These are phyloP conservation scores for Neurospora tetrasperma DNA, from an alignment of 495 filamentous ascomycete species.

Conservation along the genomic window DNA sequence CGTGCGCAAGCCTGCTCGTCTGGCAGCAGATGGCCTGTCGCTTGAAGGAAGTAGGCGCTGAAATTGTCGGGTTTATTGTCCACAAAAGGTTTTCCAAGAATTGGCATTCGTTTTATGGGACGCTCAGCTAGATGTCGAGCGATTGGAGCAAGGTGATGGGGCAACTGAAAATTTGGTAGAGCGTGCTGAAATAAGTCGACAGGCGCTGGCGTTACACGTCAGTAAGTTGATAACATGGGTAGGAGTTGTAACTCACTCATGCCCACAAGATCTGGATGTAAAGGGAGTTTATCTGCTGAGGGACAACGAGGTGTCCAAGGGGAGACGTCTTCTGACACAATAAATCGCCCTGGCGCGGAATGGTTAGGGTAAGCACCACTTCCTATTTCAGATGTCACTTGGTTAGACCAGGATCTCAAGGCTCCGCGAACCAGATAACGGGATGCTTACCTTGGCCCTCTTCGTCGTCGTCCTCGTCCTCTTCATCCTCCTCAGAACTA, in stretches of 20 bases:
- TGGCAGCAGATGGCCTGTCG: conserved; percentile 4
- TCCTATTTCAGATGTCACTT: background rate
- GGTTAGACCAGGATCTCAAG: background rate
- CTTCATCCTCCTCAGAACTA: background rate
- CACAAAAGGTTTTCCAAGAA: background rate
- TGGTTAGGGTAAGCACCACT: background rate
- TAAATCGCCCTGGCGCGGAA: background rate
- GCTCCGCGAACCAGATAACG: background rate
- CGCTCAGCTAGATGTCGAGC: background rate
- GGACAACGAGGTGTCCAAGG: background rate
- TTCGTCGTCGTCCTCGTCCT: background rate
- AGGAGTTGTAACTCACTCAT: background rate
- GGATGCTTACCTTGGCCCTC: background rate
- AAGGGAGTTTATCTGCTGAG: background rate
- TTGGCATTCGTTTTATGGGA: conserved; percentile 6
- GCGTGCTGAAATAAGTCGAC: background rate
- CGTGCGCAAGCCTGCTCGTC: conserved; percentile 2
- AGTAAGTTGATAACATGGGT: background rate
- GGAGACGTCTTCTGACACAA: background rate
- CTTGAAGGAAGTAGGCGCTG: conserved; percentile 14
- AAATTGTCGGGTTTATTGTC: conserved; percentile 8
- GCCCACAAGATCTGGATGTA: background rate
- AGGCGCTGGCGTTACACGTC: background rate
- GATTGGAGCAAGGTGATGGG: background rate
- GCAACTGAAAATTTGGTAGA: background rate